Evolutionary conservation across 495 filamentous ascomycete genomes (phyloP).

Genomic region (Jackrogersella multiformis): DNA sequence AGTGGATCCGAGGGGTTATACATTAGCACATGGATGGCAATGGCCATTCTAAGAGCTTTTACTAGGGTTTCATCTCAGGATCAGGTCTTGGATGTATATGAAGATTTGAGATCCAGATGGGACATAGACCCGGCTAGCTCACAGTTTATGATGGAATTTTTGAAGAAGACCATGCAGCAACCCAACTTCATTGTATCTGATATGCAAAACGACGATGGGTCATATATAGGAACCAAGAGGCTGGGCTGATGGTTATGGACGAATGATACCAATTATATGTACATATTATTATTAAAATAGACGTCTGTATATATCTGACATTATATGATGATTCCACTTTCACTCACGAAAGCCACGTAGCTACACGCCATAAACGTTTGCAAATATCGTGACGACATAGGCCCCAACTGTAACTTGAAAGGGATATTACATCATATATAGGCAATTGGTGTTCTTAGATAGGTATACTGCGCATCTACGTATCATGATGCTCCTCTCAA

Average conservation of each 20-base stretch:
- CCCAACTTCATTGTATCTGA: background rate
- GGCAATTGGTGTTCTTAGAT: background rate
- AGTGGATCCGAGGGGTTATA: conserved; percentile 47
- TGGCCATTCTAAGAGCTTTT: conserved; percentile 60
- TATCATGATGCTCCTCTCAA: background rate
- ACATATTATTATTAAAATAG: conserved; percentile 8
- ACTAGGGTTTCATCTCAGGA: conserved; percentile 48
- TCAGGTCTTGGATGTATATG: conserved; percentile 54
- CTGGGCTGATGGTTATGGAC: background rate
- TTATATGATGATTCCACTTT: background rate
- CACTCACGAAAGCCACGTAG: background rate
- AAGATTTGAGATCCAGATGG: conserved; percentile 52
- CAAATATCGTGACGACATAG: background rate
- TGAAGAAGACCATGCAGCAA: conserved; percentile 33
- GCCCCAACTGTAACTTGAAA: background rate
- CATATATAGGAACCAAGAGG: conserved; percentile 16
- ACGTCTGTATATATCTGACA: conserved; percentile 5
- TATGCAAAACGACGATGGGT: background rate
- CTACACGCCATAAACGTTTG: background rate
- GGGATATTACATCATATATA: background rate
- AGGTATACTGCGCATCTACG: no score
- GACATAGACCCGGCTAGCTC: conserved; percentile 39
- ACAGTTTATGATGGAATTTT: conserved; percentile 52
- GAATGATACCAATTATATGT: conserved; percentile 27
- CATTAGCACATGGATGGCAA: conserved; percentile 60